phyloP scores from a whole-genome alignment of 768 basidiomycete species.

The Pleurotus sapidus region DNA sequence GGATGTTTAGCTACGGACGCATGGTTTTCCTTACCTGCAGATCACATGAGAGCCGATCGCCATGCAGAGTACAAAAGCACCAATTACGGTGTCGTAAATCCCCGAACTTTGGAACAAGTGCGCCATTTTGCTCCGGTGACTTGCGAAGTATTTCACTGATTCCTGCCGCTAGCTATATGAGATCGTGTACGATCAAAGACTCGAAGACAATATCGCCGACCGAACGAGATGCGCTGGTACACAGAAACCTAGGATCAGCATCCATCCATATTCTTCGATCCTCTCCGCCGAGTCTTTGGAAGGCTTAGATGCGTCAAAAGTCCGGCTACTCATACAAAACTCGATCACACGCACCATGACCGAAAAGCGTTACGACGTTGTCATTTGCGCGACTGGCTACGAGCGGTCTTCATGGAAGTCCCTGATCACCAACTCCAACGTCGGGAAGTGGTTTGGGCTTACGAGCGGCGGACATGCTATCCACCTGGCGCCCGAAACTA shows the following conservation, averaged over 20 bases:
- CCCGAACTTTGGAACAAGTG: conserved; percentile 40
- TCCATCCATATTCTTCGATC: conserved; percentile 34
- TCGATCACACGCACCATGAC: conserved; percentile 28
- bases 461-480: conserved; percentile 17
- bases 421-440: conserved; percentile 35
- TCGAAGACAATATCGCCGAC: conserved; percentile 38
- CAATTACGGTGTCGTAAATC: conserved; percentile 54
- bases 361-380: conserved; percentile 37
- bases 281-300: conserved; percentile 24
- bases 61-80: conserved; percentile 44
- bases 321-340: conserved; percentile 30
- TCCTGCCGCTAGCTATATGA: conserved; percentile 39
- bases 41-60: conserved; percentile 29
- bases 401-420: conserved; percentile 44
- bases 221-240: conserved; percentile 20
- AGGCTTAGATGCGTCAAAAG: conserved; percentile 8
- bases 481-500: conserved; percentile 20
- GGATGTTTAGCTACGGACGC: conserved; percentile 32
- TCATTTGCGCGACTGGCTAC: conserved; percentile 56
- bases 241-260: conserved; percentile 29
- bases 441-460: conserved; percentile 36
- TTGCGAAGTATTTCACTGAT: too few species aligned
- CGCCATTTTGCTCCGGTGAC: conserved; percentile 6
- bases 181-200: conserved; percentile 46
- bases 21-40: conserved; percentile 34